Base-by-base conservation (phyloP, 164 flowering plant genomes). In the Magnolia kwangsiensis region DNA sequence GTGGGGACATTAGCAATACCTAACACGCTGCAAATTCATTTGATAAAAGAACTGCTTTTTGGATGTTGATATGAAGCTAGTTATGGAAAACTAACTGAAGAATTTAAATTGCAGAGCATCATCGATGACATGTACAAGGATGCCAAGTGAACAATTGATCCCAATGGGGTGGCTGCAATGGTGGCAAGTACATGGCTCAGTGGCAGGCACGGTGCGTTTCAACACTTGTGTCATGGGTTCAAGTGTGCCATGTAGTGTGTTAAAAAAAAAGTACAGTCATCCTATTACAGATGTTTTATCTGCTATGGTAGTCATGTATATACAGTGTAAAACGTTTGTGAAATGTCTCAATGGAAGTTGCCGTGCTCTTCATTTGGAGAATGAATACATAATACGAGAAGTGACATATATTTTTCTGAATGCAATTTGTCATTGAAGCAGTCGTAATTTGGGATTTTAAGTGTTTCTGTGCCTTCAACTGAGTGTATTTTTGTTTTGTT, bases 61-160 rank as follows among this genome's bases (percentile, higher is more conserved):
- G 9, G 16, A 19, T 16, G 19, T n/a, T 70, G 18, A 9, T 76
- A 7, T n/a, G 23, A 14, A 16, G 27, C 27, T 61, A 64, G 16
- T 31, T 69, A 2, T 11, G 23, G 63, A 20, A 50, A 19, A 8
- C 50, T 77, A 7, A 67, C 63, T 19, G 18, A 59, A 23, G 13
- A 11, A 13, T 31, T 77, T 76, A 5, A 69, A n/a, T 69, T 72
- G 71, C 91, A 94, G 98, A 75, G 64, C 50, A 79, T 81, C 69
- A 90, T 92, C 50, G 93, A 90, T 79, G 72, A 78, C 71, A 85
- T 94, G 91, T 94, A 94, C 91, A 90, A 89, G 81, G 79, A 81
- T 64, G 80, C 80, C 3, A 87, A 81, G 70, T 79, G 72, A 72
- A 31, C 21, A 23, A 61, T 45, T 45, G 14, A n/a, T 20, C 11